These are phyloP conservation scores for Diaporthe sp. DNA, from an alignment of 2,329 filamentous ascomycete genomes.

Conservation along the genomic window DNA sequence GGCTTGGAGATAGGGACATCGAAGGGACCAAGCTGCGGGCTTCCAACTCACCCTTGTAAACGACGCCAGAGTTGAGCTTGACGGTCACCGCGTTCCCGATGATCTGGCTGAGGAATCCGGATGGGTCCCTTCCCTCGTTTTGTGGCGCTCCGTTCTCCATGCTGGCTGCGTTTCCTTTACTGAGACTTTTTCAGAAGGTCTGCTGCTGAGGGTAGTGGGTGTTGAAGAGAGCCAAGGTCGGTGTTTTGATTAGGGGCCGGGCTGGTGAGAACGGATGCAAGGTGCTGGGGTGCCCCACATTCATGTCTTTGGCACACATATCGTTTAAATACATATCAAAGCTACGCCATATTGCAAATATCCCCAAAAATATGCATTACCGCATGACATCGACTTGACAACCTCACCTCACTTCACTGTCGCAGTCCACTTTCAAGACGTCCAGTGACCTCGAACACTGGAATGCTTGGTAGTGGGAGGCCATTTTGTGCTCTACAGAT, in stretches of 20 bases:
- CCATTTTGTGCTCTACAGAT: background rate
- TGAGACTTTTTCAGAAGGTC: background rate
- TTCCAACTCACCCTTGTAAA: constrained; percentile 86
- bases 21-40: background rate
- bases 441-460: background rate
- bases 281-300: constrained; percentile 21
- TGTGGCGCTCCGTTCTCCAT: constrained; percentile 82
- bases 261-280: constrained; percentile 10
- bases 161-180: constrained; percentile 40
- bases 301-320: background rate
- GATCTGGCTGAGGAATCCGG: constrained; percentile 92
- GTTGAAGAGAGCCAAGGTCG: background rate
- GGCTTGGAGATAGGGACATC: background rate
- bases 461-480: background rate
- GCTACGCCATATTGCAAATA: background rate
- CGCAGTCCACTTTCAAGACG: background rate
- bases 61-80: constrained; percentile 97
- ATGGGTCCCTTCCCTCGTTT: constrained; percentile 90
- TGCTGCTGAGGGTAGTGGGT: background rate
- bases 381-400: background rate
- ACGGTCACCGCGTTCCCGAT: constrained; percentile 95
- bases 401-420: background rate
- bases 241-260: background rate
- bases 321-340: background rate
- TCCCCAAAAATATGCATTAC: background rate